Conservation (phyloP, 768 basidiomycete species). For the Rhodotorula diobovata region DNA sequence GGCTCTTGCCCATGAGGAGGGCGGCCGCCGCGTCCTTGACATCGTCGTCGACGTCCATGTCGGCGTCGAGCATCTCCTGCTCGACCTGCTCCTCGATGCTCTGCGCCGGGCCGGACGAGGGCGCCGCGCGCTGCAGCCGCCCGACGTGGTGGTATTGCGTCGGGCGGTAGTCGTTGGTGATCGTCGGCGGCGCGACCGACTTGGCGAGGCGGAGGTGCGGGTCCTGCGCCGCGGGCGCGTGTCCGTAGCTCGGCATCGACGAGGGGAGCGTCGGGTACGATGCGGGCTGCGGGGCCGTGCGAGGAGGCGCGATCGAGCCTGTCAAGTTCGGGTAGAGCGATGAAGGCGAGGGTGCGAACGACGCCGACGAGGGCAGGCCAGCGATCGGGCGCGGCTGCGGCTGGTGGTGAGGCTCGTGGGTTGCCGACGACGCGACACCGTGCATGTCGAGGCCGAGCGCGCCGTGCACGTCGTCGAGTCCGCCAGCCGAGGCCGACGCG, state of each 20-base stretch:
- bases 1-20: slow-evolving; percentile 20
- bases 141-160: slow-evolving; percentile 35
- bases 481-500: background rate
- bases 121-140: slow-evolving; percentile 31
- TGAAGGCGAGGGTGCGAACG: background rate
- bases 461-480: background rate
- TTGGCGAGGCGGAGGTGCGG: slow-evolving; percentile 16
- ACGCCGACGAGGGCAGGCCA: background rate
- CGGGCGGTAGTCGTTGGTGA: slow-evolving; percentile 29
- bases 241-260: background rate
- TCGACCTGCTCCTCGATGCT: slow-evolving; percentile 3
- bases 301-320: background rate
- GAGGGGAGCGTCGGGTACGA: background rate
- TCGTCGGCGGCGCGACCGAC: slow-evolving; percentile 23
- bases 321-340: background rate
- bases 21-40: slow-evolving; percentile 31
- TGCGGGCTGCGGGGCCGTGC: background rate
- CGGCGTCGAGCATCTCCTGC: slow-evolving; percentile 5
- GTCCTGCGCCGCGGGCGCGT: background rate
- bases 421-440: background rate
- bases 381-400: background rate
- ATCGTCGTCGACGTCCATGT: slow-evolving; percentile 29
- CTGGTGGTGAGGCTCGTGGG: background rate
- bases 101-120: background rate
- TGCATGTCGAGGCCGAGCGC: background rate